These are phyloP conservation scores for Glonium stellatum DNA, from an alignment of 495 filamentous ascomycete species.

Conservation along the genomic window DNA sequence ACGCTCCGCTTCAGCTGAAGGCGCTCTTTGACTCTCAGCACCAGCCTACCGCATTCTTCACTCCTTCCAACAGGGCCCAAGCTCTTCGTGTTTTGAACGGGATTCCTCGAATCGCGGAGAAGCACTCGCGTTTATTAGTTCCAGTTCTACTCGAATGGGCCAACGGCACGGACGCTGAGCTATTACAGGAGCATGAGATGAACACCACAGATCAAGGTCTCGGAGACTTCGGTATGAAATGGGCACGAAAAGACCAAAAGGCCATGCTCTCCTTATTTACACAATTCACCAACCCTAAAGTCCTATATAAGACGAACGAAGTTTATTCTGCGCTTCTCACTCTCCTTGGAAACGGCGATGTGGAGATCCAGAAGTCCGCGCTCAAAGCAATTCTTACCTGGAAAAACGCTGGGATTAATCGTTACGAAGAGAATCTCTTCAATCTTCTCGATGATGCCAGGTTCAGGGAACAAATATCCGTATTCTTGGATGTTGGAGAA, in stretches of 20 bases:
- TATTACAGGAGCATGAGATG: conserved; percentile 8
- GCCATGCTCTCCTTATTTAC: conserved; percentile 75
- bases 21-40: conserved; percentile 45
- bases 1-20: conserved; percentile 43
- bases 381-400: conserved; percentile 82
- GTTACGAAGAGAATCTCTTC: conserved; percentile 79
- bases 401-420: conserved; percentile 67
- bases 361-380: conserved; percentile 75
- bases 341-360: conserved; percentile 77
- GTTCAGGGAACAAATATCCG: conserved; percentile 84
- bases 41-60: conserved; percentile 23
- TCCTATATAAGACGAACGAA: conserved; percentile 67
- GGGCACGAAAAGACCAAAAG: conserved; percentile 68
- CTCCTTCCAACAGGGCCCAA: conserved; percentile 47
- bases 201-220: not conserved
- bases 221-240: conserved; percentile 16
- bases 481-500: conserved; percentile 64
- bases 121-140: conserved; percentile 71
- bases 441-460: conserved; percentile 85
- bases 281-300: conserved; percentile 75
- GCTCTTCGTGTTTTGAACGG: conserved; percentile 72
- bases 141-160: conserved; percentile 81
- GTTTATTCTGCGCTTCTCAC: conserved; percentile 67
- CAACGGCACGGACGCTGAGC: conserved; percentile 29
- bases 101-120: conserved; percentile 72